Evolutionary conservation across 495 filamentous ascomycete species (phyloP), one percentile per base, ranked within the genome.

Genomic region (Letharia lupina): DNA sequence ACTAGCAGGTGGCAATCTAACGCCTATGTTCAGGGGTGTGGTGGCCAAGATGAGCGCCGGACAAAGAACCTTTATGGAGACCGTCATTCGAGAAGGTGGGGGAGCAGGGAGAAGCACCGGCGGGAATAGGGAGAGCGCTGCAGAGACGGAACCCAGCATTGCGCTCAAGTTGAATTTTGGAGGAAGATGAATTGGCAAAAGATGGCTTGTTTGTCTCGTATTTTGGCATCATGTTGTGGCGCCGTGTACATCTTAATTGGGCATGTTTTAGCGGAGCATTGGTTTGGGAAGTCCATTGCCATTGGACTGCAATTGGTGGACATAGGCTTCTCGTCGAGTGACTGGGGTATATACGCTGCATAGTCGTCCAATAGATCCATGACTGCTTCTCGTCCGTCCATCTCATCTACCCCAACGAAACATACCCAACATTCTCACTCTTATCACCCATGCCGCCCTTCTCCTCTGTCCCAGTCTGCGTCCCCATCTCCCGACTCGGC

Each of bases 151-250:
- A 76, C 95, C 94, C 18, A 96, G 78, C 67, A 99, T 99, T 82
- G 91, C 91, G 61, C 73, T 99, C 75, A 91, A 93, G 80, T 92
- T 98, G 89, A 83, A 96, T 73, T 97, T 98, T 83, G 69, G 71
- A 23, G 62, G 61, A 61, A 18, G 23, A 18, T 66, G 45, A 41
- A 18, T 47, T 18, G 45, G 45, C 10, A 15, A 4, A 33, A n/a
- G 41, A 31, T 9, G 37, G 13, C 28, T 47, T 10, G 11, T 42
- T 39, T 42, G 62, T 33, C 47, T n/a, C 15, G 33, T 37, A 2
- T 33, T 35, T 59, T 57, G 35, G 33, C 33, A 48, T 42, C 28
- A 20, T 48, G 28, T 11, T 28, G 45, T 39, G 16, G 16, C 6
- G 10, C 16, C 4, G 45, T 52, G 20, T 35, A 63, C 28, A 4